Evolutionary conservation across 2,329 filamentous ascomycete species (phyloP).

Genomic region (Gaeumannomyces sp.): DNA sequence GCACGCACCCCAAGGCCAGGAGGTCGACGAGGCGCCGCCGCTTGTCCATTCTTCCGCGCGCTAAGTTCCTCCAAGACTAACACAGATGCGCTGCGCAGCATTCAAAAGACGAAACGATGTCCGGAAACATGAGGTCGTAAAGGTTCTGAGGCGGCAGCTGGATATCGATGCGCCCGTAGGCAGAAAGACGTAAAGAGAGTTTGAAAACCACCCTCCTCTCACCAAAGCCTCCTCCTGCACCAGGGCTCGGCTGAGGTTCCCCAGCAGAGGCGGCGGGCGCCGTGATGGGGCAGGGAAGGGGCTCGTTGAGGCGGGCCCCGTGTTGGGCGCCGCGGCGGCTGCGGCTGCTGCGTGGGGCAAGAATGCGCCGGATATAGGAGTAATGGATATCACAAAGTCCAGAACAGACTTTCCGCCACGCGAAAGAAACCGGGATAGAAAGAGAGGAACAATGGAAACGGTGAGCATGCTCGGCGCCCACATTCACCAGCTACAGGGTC

Average conservation of each 20-base stretch:
- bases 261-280: too few species aligned
- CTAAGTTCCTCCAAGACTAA: not conserved
- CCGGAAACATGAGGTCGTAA: not conserved
- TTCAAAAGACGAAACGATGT: not conserved
- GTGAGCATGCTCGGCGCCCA: too few species aligned
- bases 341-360: not conserved
- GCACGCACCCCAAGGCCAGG: slow-evolving; percentile 6
- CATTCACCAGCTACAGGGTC: too few species aligned
- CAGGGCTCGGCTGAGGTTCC: too few species aligned
- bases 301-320: too few species aligned
- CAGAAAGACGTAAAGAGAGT: not conserved
- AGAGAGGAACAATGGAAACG: too few species aligned
- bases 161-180: not conserved
- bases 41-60: not conserved
- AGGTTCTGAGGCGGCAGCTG: not conserved
- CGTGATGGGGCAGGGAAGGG: not conserved
- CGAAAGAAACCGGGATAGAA: not conserved
- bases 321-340: not conserved
- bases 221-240: not conserved
- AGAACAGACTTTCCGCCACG: not conserved
- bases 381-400: not conserved
- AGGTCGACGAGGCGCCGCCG: slow-evolving; percentile 2
- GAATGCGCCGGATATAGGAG: not conserved
- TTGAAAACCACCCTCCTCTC: not conserved
- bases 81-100: not conserved